phyloP scores from a whole-genome alignment of 2,329 filamentous ascomycete species.

The Fusarium sp. region DNA sequence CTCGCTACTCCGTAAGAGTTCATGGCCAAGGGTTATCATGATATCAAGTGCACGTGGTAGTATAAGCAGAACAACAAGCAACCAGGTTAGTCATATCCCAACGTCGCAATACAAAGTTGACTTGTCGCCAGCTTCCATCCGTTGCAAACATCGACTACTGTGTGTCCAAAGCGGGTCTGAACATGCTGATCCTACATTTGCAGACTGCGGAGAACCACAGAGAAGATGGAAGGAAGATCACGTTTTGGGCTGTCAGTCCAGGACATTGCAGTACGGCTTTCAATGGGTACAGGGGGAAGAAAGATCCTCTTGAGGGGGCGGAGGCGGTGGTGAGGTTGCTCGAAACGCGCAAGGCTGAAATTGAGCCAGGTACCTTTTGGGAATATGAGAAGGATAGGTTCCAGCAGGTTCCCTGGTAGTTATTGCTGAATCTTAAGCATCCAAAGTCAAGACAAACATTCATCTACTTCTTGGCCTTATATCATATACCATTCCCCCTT shows the following conservation, averaged over 20 bases:
- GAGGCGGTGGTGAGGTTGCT: conserved; percentile 7
- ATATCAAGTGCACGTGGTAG: conserved; percentile 19
- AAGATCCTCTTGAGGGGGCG: neutral
- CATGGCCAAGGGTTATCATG: conserved; percentile 15
- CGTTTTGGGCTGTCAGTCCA: conserved; percentile 9
- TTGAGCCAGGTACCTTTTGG: conserved; percentile 11
- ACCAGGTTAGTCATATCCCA: neutral
- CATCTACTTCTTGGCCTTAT: too few relatives aligned
- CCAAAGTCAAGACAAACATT: too few relatives aligned
- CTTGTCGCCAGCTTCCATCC: neutral
- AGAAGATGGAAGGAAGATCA: neutral
- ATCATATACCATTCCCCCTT: too few relatives aligned
- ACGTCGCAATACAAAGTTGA: neutral
- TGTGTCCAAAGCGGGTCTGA: conserved; percentile 5
- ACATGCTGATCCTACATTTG: conserved; percentile 10
- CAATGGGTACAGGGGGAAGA: conserved; percentile 6
- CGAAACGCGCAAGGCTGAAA: neutral
- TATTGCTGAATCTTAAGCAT: neutral
- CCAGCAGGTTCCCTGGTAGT: conserved; percentile 9
- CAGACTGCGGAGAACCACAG: neutral
- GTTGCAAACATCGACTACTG: conserved; percentile 19
- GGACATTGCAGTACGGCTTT: conserved; percentile 20
- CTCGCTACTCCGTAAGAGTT: neutral
- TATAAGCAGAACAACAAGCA: neutral
- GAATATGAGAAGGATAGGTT: conserved; percentile 1